phyloP scores from a whole-genome alignment of 2,329 filamentous ascomycete species.

The Ophiocordyceps camponoti-floridani region DNA sequence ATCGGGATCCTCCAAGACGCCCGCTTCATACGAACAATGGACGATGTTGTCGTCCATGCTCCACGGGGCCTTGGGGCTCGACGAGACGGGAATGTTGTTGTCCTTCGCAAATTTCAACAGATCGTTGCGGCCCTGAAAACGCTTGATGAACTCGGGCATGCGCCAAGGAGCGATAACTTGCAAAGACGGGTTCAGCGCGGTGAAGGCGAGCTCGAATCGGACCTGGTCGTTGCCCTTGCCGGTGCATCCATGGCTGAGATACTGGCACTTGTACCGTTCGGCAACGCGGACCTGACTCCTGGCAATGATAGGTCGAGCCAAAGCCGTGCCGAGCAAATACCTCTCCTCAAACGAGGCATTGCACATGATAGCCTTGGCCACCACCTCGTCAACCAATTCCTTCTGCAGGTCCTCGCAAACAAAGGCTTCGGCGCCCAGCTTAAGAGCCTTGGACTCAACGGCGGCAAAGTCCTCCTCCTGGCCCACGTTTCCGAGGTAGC shows the following conservation, averaged over 20 bases:
- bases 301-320: constrained; percentile 50
- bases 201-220: constrained; percentile 13
- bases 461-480: neutral
- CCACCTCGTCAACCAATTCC: neutral
- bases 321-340: constrained; percentile 28
- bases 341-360: constrained; percentile 44
- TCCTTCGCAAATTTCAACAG: constrained; percentile 52
- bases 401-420: neutral
- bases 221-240: constrained; percentile 31
- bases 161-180: constrained; percentile 59
- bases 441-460: neutral
- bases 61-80: constrained; percentile 57
- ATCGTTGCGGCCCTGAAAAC: constrained; percentile 40
- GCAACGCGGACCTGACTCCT: constrained; percentile 23
- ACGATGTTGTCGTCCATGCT: constrained; percentile 25
- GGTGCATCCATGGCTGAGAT: constrained; percentile 35
- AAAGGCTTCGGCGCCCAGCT: neutral
- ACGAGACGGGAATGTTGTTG: constrained; percentile 52
- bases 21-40: constrained; percentile 58
- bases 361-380: constrained; percentile 2
- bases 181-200: constrained; percentile 36
- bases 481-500: neutral
- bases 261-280: constrained; percentile 18
- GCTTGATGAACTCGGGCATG: constrained; percentile 25
- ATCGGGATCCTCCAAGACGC: constrained; percentile 38